Percentiles rank a stretch among this genome's conserved stretches.
These are phyloP conservation scores for Aspergillus sp. DNA, from an alignment of 2,329 filamentous ascomycete genomes.

Conservation along the genomic window DNA sequence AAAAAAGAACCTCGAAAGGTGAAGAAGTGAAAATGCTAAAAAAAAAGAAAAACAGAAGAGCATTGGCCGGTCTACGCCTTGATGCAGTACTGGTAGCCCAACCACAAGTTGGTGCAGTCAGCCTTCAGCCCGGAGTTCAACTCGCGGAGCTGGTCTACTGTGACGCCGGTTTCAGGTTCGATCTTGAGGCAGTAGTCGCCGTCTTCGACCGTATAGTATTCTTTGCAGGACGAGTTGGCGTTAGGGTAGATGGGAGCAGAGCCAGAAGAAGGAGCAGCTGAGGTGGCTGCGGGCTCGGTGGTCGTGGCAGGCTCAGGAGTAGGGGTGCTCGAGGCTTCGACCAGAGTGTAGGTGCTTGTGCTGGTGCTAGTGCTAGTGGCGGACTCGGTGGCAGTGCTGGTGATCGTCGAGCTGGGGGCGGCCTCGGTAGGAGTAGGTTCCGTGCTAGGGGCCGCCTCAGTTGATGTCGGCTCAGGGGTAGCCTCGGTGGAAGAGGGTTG, in stretches of 20 bases:
- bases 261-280: slow-evolving; percentile 10
- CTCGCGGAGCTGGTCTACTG: slow-evolving; percentile 20
- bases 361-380: neutral
- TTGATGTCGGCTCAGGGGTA: neutral
- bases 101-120: slow-evolving; percentile 31
- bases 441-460: no score
- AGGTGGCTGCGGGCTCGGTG: neutral
- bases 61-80: slow-evolving; percentile 6
- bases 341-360: neutral
- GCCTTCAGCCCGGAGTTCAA: slow-evolving; percentile 29
- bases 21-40: neutral
- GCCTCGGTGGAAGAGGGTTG: neutral
- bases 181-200: slow-evolving; percentile 30
- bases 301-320: neutral
- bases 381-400: neutral
- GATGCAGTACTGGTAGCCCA: slow-evolving; percentile 32
- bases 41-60: neutral
- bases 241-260: slow-evolving; percentile 23
- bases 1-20: neutral
- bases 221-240: slow-evolving; percentile 16
- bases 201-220: slow-evolving; percentile 17
- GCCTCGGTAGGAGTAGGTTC: no score
- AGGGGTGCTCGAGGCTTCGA: neutral
- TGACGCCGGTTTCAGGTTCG: slow-evolving; percentile 19
- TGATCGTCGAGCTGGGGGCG: no score